Conservation (phyloP, 2,329 filamentous ascomycete genomes). For the Monilinia fructigena region DNA sequence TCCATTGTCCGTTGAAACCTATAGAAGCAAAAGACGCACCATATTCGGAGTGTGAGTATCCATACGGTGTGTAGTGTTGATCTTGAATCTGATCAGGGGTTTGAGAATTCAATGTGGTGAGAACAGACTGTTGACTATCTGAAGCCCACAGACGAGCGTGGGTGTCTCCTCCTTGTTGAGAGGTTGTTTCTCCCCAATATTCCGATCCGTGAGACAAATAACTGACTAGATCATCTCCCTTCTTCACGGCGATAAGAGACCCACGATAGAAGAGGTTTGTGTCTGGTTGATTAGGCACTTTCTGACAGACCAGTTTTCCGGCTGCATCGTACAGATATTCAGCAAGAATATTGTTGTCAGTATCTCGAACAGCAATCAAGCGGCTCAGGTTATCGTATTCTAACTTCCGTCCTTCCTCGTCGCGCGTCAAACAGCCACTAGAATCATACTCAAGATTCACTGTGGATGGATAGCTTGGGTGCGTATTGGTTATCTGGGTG, state of each 20-base stretch:
- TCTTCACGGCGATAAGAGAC: constrained; percentile 9
- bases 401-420: constrained; percentile 12
- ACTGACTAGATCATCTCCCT: constrained; percentile 2
- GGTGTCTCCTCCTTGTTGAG: too few relatives aligned
- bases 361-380: constrained; percentile 2
- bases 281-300: constrained; percentile 6
- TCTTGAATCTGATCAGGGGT: constrained; percentile 3
- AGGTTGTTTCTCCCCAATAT: constrained; percentile 14
- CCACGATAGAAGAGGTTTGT: constrained; percentile 15
- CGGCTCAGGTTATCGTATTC: constrained; percentile 16
- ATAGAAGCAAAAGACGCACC: neutral
- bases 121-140: constrained; percentile 6
- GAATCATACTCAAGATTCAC: constrained; percentile 5
- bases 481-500: constrained; percentile 12
- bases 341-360: neutral
- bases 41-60: neutral
- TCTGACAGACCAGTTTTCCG: constrained; percentile 14
- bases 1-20: constrained; percentile 20
- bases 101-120: neutral
- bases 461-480: neutral
- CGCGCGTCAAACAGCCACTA: constrained; percentile 12
- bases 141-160: constrained; percentile 16
- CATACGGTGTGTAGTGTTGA: constrained; percentile 15
- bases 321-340: constrained; percentile 13
- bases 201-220: constrained; percentile 15